Evolutionary conservation across 176 grass and related monocot species (phyloP).

Genomic region (Oryza australiensis): DNA sequence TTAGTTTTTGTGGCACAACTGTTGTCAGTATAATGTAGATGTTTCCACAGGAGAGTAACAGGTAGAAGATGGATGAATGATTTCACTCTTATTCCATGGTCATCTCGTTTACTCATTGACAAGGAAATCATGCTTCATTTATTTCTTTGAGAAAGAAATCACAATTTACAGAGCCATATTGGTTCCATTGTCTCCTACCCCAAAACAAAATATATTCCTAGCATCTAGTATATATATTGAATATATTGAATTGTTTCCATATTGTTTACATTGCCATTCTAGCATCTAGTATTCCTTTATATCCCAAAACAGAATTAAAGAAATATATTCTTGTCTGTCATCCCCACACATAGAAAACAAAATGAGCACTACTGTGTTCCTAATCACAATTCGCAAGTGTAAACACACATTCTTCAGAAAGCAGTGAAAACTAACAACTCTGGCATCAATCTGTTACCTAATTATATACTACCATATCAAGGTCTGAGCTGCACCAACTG

Average conservation of each 20-base stretch:
- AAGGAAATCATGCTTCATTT: background rate
- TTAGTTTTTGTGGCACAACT: background rate
- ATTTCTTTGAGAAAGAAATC: background rate
- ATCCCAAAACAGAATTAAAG: background rate
- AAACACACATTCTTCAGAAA: background rate
- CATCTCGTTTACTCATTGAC: background rate
- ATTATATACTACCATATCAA: background rate
- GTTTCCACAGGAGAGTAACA: background rate
- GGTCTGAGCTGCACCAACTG: background rate
- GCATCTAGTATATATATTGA: too few species aligned
- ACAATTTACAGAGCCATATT: background rate
- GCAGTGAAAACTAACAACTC: background rate
- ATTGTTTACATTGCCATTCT: background rate
- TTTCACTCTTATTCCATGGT: background rate
- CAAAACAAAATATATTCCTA: too few species aligned
- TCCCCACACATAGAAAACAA: background rate
- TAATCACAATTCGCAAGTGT: background rate
- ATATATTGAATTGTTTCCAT: too few species aligned
- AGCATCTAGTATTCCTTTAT: background rate
- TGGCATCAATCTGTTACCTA: background rate
- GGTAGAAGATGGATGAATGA: background rate
- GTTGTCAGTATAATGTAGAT: background rate
- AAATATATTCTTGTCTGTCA: background rate
- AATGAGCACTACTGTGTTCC: background rate
- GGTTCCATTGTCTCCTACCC: background rate